These are phyloP conservation scores for Podosphaera fusca DNA, from an alignment of 2,329 filamentous ascomycete genomes.

Conservation along the genomic window DNA sequence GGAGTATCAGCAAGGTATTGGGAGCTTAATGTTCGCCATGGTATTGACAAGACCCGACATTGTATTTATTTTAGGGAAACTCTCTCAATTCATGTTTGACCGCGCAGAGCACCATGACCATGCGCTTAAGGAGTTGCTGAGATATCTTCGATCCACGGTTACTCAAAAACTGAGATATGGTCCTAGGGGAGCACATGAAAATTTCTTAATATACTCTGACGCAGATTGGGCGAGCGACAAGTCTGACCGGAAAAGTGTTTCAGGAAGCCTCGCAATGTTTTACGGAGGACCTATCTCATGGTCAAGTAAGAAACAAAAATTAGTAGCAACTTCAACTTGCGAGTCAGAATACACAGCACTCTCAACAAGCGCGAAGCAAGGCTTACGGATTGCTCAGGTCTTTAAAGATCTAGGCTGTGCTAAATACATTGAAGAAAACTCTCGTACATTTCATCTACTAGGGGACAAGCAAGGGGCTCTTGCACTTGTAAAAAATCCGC, in stretches of 20 bases:
- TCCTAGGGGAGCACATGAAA: background rate
- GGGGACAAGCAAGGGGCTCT: background rate
- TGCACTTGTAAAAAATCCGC: background rate
- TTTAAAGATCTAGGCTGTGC: background rate
- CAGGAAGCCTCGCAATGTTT: background rate
- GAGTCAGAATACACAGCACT: background rate
- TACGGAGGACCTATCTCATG: background rate
- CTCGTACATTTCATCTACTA: constrained; percentile 2
- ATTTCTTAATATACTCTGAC: background rate
- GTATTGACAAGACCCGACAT: background rate
- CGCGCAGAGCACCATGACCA: background rate
- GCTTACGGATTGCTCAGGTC: background rate
- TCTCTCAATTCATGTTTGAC: background rate
- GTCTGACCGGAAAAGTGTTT: background rate
- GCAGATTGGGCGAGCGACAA: background rate
- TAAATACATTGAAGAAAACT: background rate
- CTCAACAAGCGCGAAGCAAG: background rate
- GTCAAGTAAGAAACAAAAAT: background rate
- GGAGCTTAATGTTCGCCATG: background rate
- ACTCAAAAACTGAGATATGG: background rate
- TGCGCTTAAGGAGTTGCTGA: background rate
- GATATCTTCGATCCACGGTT: background rate
- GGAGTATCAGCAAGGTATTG: constrained; percentile 1
- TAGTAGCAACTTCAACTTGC: background rate
- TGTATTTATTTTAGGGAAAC: background rate